A percentile compares a stretch with the other conserved stretches of the same genome.
Evolutionary conservation across 352 stramenopile species (phyloP).

Genomic region (Globisporangium canariense): DNA sequence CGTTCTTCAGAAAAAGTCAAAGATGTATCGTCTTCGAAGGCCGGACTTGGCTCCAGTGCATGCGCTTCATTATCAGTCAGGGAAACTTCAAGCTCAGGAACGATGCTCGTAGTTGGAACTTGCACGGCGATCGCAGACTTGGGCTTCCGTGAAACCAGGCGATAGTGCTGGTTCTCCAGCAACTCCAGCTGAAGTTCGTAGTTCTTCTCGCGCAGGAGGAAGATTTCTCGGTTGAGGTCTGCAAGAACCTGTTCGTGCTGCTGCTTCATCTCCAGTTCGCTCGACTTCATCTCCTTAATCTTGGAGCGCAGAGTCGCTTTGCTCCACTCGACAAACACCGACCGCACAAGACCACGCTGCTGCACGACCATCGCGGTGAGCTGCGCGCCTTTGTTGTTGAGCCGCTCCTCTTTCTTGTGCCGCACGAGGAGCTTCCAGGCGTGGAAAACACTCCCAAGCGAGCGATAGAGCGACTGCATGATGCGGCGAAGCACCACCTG

Average conservation of each 20-base stretch:
- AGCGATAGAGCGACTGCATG: conserved; percentile 50
- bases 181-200: conserved; percentile 18
- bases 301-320: conserved; percentile 25
- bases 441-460: conserved; percentile 50
- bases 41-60: neutral
- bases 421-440: conserved; percentile 43
- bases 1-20: neutral
- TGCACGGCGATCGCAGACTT: neutral
- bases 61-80: neutral
- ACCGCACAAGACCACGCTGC: conserved; percentile 41
- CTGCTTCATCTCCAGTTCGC: conserved; percentile 20
- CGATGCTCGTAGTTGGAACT: neutral
- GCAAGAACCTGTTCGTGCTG: conserved; percentile 32
- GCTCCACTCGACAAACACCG: conserved; percentile 55
- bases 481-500: conserved; percentile 46
- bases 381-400: conserved; percentile 47
- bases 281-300: conserved; percentile 24
- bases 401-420: conserved; percentile 31
- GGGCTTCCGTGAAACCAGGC: conserved; percentile 5
- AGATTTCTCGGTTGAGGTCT: conserved; percentile 36
- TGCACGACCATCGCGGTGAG: conserved; percentile 51
- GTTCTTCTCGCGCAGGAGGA: conserved; percentile 35
- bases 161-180: neutral
- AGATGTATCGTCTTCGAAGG: neutral
- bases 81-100: neutral